phyloP scores from a whole-genome alignment of 2,329 filamentous ascomycete species.

The Didymella exigua region DNA sequence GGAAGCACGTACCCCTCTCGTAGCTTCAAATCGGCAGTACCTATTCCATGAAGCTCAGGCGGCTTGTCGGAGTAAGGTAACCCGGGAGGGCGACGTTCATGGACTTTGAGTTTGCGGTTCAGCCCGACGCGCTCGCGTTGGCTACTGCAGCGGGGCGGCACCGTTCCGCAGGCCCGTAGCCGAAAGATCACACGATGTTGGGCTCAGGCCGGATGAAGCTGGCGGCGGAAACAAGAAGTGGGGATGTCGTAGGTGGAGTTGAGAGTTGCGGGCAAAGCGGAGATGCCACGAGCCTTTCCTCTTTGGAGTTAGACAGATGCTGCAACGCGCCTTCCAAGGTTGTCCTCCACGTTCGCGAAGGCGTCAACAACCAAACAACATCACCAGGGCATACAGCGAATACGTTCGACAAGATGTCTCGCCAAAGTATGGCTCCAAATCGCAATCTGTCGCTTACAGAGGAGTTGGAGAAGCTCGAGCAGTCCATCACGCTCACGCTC shows the following conservation, averaged over 20 bases:
- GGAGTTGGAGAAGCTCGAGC: slow-evolving; percentile 93
- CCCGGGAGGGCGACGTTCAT: slow-evolving; percentile 21
- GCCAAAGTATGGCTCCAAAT: slow-evolving; percentile 54
- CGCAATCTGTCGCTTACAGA: slow-evolving; percentile 81
- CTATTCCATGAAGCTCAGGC: slow-evolving; percentile 9
- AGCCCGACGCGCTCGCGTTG: not conserved
- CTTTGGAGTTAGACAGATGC: slow-evolving; percentile 15
- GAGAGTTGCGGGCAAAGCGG: slow-evolving; percentile 19
- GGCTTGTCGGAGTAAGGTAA: slow-evolving; percentile 18
- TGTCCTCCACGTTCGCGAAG: slow-evolving; percentile 15
- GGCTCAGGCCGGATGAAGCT: slow-evolving; percentile 6
- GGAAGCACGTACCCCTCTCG: slow-evolving; percentile 36
- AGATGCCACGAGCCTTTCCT: slow-evolving; percentile 17
- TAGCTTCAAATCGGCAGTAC: slow-evolving; percentile 12
- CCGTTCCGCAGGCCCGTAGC: slow-evolving; percentile 5
- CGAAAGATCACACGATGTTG: not conserved
- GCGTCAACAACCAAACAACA: slow-evolving; percentile 19
- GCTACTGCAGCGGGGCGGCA: not conserved
- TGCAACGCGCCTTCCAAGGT: too few relatives aligned
- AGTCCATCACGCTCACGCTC: slow-evolving; percentile 93
- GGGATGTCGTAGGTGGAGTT: not conserved
- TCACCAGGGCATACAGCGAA: not conserved
- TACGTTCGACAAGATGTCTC: slow-evolving; percentile 53
- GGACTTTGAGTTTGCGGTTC: slow-evolving; percentile 1
- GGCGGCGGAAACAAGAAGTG: slow-evolving; percentile 11